Base-by-base conservation (phyloP, 148 eudicot species). In the Chenopodium suecicum region DNA sequence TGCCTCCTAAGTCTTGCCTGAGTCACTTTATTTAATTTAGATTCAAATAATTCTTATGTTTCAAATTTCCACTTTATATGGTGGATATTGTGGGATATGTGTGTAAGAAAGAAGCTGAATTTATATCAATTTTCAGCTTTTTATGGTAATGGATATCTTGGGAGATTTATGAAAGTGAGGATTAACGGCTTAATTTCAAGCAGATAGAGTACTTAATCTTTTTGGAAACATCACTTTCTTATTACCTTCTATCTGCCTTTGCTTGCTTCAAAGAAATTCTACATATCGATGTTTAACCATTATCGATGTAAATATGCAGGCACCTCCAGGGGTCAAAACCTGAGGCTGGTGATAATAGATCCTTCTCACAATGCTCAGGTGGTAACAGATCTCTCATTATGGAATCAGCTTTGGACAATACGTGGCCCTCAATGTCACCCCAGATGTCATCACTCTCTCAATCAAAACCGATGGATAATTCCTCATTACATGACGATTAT, bases 381-480 rank as follows among this genome's bases (percentile, higher is more conserved):
- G 73, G 80, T 7, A 48, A 47, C 63, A 78, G 63, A 69, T 50
- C 73, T 8, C 71, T 50, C 20, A 44, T 69, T 11, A 78, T 66
- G 73, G 70, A 78, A 63, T 78, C 80, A 1, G 6, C 62, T 47
- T 17, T 78, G 41, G 73, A 69, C 63, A 66, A 66, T 48, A 46
- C 80, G 27, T 78, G 80, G 80, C 22, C 80, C 23, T 47, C 71
- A 9, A 23, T 16, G 56, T 65, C 80, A 66, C 34, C 80, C 80
- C 80, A 69, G 60, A 25, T 77, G 58, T 77, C 80, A 29, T 77
- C 34, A 63, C 29, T 65, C 62, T 65, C 80, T 66, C 73, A 54
- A 47, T 66, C 80, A 64, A 78, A 78, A 29, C 73, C 62, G n/a
- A 34, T 20, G 12, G 73, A 78, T 3, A 47, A 17, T 69, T 78